A percentile compares a stretch with the other conserved stretches of the same genome.
Evolutionary conservation across 2,329 filamentous ascomycete species (phyloP).

Genomic region (Trichoderma harzianum): DNA sequence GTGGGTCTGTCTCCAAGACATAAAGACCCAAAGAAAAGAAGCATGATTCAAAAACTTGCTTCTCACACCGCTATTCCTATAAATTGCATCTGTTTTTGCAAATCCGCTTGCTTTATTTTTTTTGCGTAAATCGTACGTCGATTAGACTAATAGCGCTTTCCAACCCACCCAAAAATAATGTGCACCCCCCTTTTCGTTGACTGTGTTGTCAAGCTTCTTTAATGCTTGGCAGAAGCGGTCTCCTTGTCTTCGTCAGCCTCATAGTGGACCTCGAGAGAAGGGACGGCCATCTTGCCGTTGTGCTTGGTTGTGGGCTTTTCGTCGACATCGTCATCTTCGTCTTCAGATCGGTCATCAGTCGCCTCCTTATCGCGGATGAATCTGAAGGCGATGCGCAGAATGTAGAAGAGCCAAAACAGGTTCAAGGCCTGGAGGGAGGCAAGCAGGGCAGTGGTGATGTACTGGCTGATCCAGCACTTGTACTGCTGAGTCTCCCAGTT

Average conservation of each 20-base stretch:
- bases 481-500: slow-evolving; percentile 75
- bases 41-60: neutral
- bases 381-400: slow-evolving; percentile 69
- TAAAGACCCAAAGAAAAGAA: neutral
- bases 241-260: slow-evolving; percentile 22
- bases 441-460: slow-evolving; percentile 64
- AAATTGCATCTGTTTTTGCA: neutral
- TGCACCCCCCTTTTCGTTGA: neutral
- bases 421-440: slow-evolving; percentile 70
- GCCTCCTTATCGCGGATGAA: slow-evolving; percentile 60
- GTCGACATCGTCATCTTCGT: slow-evolving; percentile 52
- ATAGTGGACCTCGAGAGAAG: slow-evolving; percentile 24
- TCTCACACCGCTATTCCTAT: neutral
- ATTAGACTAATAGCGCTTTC: neutral
- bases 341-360: slow-evolving; percentile 70
- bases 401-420: slow-evolving; percentile 78
- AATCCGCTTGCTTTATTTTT: neutral
- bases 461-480: slow-evolving; percentile 68
- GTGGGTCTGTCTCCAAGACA: neutral
- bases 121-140: neutral
- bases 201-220: neutral
- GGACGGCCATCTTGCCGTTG: slow-evolving; percentile 2
- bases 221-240: neutral
- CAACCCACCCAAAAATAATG: neutral
- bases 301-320: slow-evolving; percentile 21